phyloP scores from a whole-genome alignment of 2,329 filamentous ascomycete genomes.

The Fusarium verrucosum region DNA sequence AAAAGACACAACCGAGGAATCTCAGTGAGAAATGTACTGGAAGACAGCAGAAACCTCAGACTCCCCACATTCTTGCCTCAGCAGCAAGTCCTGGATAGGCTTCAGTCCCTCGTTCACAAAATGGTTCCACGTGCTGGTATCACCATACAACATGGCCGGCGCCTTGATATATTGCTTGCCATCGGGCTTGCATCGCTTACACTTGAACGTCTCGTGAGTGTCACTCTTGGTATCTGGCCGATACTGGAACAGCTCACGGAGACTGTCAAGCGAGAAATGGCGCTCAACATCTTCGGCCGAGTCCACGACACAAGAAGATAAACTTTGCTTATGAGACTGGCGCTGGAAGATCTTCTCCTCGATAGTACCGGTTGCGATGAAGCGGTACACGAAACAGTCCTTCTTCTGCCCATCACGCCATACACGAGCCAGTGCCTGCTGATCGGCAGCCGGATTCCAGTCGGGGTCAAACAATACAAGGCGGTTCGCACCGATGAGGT shows the following conservation, averaged over 20 bases:
- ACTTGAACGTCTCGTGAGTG: slow-evolving; percentile 99
- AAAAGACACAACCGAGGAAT: background rate
- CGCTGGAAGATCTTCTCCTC: slow-evolving; percentile 99
- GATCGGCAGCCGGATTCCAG: slow-evolving; percentile 98
- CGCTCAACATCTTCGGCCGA: slow-evolving; percentile 96
- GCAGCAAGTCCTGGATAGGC: slow-evolving; percentile 87
- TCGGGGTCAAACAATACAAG: slow-evolving; percentile 96
- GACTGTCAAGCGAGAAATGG: slow-evolving; percentile 90
- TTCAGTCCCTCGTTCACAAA: slow-evolving; percentile 84
- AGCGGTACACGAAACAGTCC: slow-evolving; percentile 99
- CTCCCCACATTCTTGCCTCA: slow-evolving; percentile 85
- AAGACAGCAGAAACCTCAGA: slow-evolving; percentile 92
- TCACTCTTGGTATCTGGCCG: slow-evolving; percentile 85
- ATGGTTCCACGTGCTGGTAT: slow-evolving; percentile 99
- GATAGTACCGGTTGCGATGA: slow-evolving; percentile 96
- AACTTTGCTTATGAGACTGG: slow-evolving; percentile 95
- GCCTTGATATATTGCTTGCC: slow-evolving; percentile 90
- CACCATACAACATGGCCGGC: slow-evolving; percentile 93
- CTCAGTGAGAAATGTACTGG: slow-evolving; percentile 92
- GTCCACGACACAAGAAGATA: slow-evolving; percentile 96
- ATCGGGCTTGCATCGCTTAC: slow-evolving; percentile 90
- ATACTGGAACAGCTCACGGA: slow-evolving; percentile 95
- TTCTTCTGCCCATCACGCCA: slow-evolving; percentile 99
- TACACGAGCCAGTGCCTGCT: slow-evolving; percentile 94
- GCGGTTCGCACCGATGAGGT: slow-evolving; percentile 92